These are phyloP conservation scores for Myxozyma kluyveri DNA, from an alignment of 805 yeast genomes.

Conservation along the genomic window DNA sequence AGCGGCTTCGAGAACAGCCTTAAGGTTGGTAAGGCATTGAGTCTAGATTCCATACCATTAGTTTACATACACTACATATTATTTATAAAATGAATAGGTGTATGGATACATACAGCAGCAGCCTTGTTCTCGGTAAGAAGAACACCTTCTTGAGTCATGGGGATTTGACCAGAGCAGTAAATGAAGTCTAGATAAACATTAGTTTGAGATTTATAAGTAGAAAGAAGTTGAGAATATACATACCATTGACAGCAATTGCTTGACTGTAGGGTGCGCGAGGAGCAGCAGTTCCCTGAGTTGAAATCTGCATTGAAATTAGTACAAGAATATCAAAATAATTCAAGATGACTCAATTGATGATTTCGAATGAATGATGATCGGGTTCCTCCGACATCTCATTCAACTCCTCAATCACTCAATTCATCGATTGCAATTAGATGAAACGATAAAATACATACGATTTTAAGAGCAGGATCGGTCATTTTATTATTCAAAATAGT, in stretches of 20 bases:
- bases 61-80: not conserved
- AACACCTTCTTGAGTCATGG: slow-evolving; percentile 71
- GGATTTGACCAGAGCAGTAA: slow-evolving; percentile 94
- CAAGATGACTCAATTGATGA: no score
- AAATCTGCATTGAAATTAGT: slow-evolving; percentile 36
- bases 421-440: not conserved
- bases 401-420: not conserved
- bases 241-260: slow-evolving; percentile 80
- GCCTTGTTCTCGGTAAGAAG: slow-evolving; percentile 71
- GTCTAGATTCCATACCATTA: slow-evolving; percentile 24
- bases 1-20: slow-evolving; percentile 73
- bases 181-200: slow-evolving; percentile 54
- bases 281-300: slow-evolving; percentile 81
- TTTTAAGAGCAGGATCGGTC: slow-evolving; percentile 17
- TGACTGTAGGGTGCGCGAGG: slow-evolving; percentile 97
- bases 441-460: slow-evolving; percentile 6
- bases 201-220: not conserved
- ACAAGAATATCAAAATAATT: not conserved
- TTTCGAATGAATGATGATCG: no score
- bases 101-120: slow-evolving; percentile 22
- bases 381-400: no score
- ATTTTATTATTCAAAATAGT: slow-evolving; percentile 6
- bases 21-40: slow-evolving; percentile 44
- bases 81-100: not conserved
- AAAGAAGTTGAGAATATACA: slow-evolving; percentile 6